These are phyloP conservation scores for Salix dunnii DNA, from an alignment of 345 rosid genomes.

Conservation along the genomic window DNA sequence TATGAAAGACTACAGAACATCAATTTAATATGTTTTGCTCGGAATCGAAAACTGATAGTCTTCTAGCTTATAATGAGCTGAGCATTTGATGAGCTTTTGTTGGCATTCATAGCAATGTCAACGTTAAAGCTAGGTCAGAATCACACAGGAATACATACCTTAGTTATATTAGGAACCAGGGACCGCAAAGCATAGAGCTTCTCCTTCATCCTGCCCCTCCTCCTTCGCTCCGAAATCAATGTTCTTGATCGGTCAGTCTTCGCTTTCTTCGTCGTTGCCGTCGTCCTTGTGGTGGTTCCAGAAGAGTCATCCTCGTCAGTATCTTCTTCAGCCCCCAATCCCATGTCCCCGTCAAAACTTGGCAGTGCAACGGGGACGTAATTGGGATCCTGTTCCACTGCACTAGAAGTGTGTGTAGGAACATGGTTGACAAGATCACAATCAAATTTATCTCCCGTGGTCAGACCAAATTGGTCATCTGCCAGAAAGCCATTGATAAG, in stretches of 20 bases:
- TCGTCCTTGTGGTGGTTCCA: constrained; percentile 43
- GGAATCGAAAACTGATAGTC: no score
- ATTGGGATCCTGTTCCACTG: constrained; percentile 27
- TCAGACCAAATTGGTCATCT: constrained; percentile 28
- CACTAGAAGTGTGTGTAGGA: neutral
- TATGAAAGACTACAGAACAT: no score
- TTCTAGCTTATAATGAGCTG: no score
- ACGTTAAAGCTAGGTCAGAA: no score
- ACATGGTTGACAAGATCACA: constrained; percentile 7
- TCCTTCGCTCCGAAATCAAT: constrained; percentile 60
- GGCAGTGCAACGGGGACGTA: constrained; percentile 32
- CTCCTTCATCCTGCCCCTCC: constrained; percentile 84
- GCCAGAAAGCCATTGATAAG: constrained; percentile 31
- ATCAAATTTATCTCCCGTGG: constrained; percentile 28
- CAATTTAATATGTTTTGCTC: no score
- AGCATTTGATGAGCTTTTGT: no score
- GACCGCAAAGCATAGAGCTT: constrained; percentile 82
- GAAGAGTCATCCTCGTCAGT: constrained; percentile 54
- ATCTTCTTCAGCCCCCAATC: constrained; percentile 29
- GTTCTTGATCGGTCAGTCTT: constrained; percentile 71
- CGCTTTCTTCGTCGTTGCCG: constrained; percentile 31
- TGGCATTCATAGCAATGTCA: no score
- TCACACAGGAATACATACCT: constrained; percentile 37
- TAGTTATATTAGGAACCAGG: constrained; percentile 85
- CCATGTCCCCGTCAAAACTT: constrained; percentile 36